A percentile compares a stretch with the other conserved stretches of the same genome.
Conservation (phyloP, 371 early-diverging fungal genomes). For the Nematocida sp. region DNA sequence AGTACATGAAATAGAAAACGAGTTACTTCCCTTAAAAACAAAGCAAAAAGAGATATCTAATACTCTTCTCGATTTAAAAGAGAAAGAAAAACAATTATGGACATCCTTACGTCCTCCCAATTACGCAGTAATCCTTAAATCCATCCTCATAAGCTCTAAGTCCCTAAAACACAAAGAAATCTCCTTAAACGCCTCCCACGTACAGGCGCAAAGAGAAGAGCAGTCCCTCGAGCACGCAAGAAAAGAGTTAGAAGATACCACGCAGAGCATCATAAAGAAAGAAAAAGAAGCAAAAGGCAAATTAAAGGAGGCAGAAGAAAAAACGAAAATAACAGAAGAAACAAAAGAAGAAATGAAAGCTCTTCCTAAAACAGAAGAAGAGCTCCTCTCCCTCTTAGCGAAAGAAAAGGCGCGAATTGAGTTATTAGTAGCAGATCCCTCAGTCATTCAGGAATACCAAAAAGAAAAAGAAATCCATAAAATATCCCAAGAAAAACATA, state of each 20-base stretch:
- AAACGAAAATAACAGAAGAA: slow-evolving; percentile 1
- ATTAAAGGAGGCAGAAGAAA: slow-evolving; percentile 33
- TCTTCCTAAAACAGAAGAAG: neutral
- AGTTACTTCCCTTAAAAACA: neutral
- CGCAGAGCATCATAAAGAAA: neutral
- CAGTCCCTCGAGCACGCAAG: neutral
- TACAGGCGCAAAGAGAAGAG: neutral
- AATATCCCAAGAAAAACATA: neutral
- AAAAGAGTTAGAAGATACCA: neutral
- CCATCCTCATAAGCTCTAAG: neutral
- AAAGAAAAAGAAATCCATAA: neutral
- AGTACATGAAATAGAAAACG: slow-evolving; percentile 13
- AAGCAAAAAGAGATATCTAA: slow-evolving; percentile 25
- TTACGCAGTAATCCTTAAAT: neutral
- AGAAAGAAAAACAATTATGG: slow-evolving; percentile 25
- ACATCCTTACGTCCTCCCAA: neutral
- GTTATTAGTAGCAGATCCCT: slow-evolving; percentile 13
- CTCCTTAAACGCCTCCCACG: neutral
- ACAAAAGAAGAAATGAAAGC: slow-evolving; percentile 19
- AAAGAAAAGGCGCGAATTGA: slow-evolving; percentile 40
- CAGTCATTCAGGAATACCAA: slow-evolving; percentile 43
- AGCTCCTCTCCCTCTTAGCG: slow-evolving; percentile 10
- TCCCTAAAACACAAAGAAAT: neutral
- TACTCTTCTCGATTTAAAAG: slow-evolving; percentile 23
- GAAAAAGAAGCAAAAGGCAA: slow-evolving; percentile 27